These are phyloP conservation scores for Aspergillus amoenus DNA, from an alignment of 2,329 filamentous ascomycete species.

Conservation along the genomic window DNA sequence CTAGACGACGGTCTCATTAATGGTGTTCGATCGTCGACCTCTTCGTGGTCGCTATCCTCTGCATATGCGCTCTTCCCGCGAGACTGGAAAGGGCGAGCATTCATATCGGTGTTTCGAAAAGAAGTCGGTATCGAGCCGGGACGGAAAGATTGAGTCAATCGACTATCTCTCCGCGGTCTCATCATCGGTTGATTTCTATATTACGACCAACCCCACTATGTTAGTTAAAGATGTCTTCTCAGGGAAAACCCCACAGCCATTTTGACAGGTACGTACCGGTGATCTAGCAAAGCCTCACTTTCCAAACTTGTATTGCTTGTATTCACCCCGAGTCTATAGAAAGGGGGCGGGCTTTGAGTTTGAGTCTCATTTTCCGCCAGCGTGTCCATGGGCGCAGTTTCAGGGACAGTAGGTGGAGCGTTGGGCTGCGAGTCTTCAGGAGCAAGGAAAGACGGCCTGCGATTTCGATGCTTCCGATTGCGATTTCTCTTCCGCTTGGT, in stretches of 20 bases:
- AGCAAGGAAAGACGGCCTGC: slow-evolving; percentile 77
- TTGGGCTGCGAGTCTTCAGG: slow-evolving; percentile 54
- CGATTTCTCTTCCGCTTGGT: slow-evolving; percentile 64
- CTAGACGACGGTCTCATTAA: slow-evolving; percentile 44
- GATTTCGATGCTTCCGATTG: slow-evolving; percentile 74
- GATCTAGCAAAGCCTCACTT: slow-evolving; percentile 83
- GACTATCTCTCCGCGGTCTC: slow-evolving; percentile 61
- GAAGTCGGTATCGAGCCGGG: slow-evolving; percentile 31
- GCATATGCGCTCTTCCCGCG: slow-evolving; percentile 26
- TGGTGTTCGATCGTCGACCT: slow-evolving; percentile 55
- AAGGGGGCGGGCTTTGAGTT: slow-evolving; percentile 40
- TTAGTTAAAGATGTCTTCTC: neutral
- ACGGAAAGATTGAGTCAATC: slow-evolving; percentile 40
- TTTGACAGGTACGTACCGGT: slow-evolving; percentile 57
- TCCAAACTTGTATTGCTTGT: slow-evolving; percentile 84
- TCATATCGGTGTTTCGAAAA: slow-evolving; percentile 47
- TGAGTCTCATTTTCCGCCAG: slow-evolving; percentile 28
- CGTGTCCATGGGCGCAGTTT: slow-evolving; percentile 29
- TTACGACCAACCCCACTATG: slow-evolving; percentile 14
- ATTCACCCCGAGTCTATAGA: slow-evolving; percentile 59
- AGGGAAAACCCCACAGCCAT: neutral
- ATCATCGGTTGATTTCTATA: slow-evolving; percentile 60
- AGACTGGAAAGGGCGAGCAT: slow-evolving; percentile 33
- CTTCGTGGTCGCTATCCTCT: slow-evolving; percentile 33
- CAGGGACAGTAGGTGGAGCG: slow-evolving; percentile 52